A percentile compares a stretch with the other conserved stretches of the same genome.
phyloP scores from a whole-genome alignment of 2,329 filamentous ascomycete genomes.

The Aspergillus nomiae region DNA sequence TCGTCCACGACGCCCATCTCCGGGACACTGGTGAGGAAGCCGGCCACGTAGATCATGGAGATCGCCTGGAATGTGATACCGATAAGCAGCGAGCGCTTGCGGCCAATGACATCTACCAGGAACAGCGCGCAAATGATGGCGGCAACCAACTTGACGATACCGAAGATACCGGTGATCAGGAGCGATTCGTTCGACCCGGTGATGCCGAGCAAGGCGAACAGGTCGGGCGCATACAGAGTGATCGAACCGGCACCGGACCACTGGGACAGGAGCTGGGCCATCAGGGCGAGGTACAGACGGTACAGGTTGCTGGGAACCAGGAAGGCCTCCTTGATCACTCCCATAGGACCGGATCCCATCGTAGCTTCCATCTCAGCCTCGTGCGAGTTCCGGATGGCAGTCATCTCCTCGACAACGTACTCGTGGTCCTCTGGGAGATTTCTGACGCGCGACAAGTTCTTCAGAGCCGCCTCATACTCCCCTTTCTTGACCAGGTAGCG shows the following conservation, averaged over 20 bases:
- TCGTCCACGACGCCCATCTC: constrained; percentile 51
- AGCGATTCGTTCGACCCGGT: constrained; percentile 68
- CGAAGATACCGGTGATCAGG: constrained; percentile 74
- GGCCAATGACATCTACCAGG: constrained; percentile 76
- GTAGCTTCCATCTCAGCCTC: constrained; percentile 73
- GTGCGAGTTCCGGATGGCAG: constrained; percentile 65
- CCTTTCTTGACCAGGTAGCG: constrained; percentile 70
- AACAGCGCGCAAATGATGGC: constrained; percentile 72
- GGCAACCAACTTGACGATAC: constrained; percentile 70
- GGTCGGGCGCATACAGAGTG: constrained; percentile 73
- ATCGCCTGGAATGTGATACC: constrained; percentile 64
- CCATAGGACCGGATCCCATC: constrained; percentile 64
- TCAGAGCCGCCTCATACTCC: constrained; percentile 51
- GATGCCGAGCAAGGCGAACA: constrained; percentile 72
- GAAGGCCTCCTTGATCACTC: constrained; percentile 69
- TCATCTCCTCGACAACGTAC: constrained; percentile 64
- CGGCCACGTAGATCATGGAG: constrained; percentile 64
- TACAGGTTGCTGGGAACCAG: constrained; percentile 70
- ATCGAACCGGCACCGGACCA: constrained; percentile 75
- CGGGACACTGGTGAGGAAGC: constrained; percentile 65
- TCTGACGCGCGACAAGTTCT: constrained; percentile 57
- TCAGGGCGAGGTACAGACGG: constrained; percentile 66
- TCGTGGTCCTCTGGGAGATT: constrained; percentile 61
- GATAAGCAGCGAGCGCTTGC: constrained; percentile 65
- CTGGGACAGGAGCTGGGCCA: constrained; percentile 72